Base-by-base conservation (phyloP, 768 basidiomycete genomes). In the Kwoniella mangroviensis region DNA sequence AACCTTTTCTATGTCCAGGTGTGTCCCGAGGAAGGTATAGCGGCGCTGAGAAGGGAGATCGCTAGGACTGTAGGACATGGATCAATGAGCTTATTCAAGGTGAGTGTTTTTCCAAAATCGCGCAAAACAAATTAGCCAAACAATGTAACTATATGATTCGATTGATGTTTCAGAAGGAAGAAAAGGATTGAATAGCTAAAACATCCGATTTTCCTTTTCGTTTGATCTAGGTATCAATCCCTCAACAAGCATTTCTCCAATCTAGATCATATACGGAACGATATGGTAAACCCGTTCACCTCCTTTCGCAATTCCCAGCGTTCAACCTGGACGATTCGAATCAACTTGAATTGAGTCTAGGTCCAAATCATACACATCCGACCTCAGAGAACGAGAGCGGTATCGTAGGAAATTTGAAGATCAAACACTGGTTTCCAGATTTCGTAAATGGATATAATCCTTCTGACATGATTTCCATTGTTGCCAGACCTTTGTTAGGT, bases 1-100 rank as follows among this genome's bases (percentile, higher is more conserved):
- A 68, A 69, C 52, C 59, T 76, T 9, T 75, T 81, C 24, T 73
- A 71, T 67, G 71, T 81, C 42, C 51, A 69, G 3, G 71, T 76
- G 4, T 64, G 73, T 41, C 69, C 74, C 3, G 73, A 76, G 17
- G 75, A 71, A 3, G 64, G 64, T 6, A 68, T 80, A 13, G 67
- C 65, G 3, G 69, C 57, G 0, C 49, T 80, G 0, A 64, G 75
- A 22, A 22, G 65, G 19, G 74, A 64, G 21, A 72, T 80, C 26
- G 66, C 69, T 2, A 43, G 56, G 4, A 68, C 70, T 26, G 57
- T 79, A 3, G 74, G 75, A n/a, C 57, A 65, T 21, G 65, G 62
- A 17, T 65, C 70, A 1, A 68, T 78, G 43, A 68, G 74, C 13
- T n/a, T 78, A 12, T 82, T 77, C 78, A 82, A 82, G 77, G 81